Base-by-base conservation (phyloP, 345 rosid genomes). In the Kandelia obovata region DNA sequence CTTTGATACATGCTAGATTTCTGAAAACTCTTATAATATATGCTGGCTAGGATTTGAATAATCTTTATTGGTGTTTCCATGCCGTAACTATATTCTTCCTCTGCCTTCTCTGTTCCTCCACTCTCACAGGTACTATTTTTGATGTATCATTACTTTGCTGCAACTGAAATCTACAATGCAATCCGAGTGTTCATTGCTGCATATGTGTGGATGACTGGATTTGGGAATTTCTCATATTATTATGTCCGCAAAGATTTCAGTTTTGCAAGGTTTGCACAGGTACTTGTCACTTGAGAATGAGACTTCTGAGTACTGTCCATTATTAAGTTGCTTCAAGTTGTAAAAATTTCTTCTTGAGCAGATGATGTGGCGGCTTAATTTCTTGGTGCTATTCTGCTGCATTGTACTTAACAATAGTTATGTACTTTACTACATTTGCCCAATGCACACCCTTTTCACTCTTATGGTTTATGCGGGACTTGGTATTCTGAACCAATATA, bases 301-400 rank as follows among this genome's bases (percentile, higher is more conserved):
- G 37, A 3, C 51, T 55, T 56, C 47, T 58, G 26, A 58, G 67
- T 43, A 70, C 25, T 63, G 31, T 66, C 56, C n/a, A 53, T 64
- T 11, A 9, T 64, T 70, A 11, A 66, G 75, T 67, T 77, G 62
- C 58, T 83, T 73, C 53, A 13, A 65, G 58, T 68, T 71, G 34
- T 71, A 34, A 66, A 56, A 47, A 21, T 67, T 70, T 73, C 30
- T 73, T 70, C 73, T 72, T 73, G 76, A 53, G 61, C 91, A 95
- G 99, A 95, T 95, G 99, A 95, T 95, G 99, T 92, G 97, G 99
- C 90, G 99, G 79, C 91, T 95, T 73, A 95, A 95, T 81, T 95
- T 95, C 81, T 66, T 95, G 86, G 99, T 95, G 63, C 52, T 92
- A 64, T 84, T 92, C 81, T 87, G 92, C 79, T 92, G 99, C 70